phyloP scores from a whole-genome alignment of 805 yeast genomes.

The Barnettozyma botsteinii region DNA sequence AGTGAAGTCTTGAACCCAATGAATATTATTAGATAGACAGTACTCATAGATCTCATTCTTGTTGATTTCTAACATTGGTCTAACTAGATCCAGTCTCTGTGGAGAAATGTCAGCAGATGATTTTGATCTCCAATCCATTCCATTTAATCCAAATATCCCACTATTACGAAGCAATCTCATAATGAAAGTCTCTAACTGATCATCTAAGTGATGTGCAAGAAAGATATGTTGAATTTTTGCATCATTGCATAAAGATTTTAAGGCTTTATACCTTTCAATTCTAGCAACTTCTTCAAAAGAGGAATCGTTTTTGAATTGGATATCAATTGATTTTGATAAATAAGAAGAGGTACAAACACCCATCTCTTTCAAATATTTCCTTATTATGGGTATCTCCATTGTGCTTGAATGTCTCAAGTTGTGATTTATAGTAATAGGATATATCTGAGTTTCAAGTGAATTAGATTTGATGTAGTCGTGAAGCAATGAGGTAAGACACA shows the following conservation, averaged over 20 bases:
- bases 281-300: constrained; percentile 61
- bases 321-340: constrained; percentile 26
- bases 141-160: constrained; percentile 52
- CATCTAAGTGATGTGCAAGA: constrained; percentile 66
- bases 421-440: constrained; percentile 67
- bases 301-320: constrained; percentile 17
- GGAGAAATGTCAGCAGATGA: constrained; percentile 15
- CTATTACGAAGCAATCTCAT: constrained; percentile 45
- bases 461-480: constrained; percentile 28
- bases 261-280: constrained; percentile 39
- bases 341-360: constrained; percentile 23
- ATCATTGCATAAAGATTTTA: constrained; percentile 37
- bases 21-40: constrained; percentile 35
- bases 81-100: constrained; percentile 25
- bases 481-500: constrained; percentile 55
- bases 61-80: constrained; percentile 48
- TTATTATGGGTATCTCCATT: constrained; percentile 22
- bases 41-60: constrained; percentile 43
- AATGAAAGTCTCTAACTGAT: constrained; percentile 65
- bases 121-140: constrained; percentile 35
- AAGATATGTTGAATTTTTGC: constrained; percentile 34
- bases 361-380: constrained; percentile 12
- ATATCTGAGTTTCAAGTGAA: constrained; percentile 30
- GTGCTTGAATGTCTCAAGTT: constrained; percentile 36
- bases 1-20: constrained; percentile 70